Percentiles rank a stretch among this genome's conserved stretches.
phyloP scores from a whole-genome alignment of 805 yeast species.

The Pachysolen tannophilus region DNA sequence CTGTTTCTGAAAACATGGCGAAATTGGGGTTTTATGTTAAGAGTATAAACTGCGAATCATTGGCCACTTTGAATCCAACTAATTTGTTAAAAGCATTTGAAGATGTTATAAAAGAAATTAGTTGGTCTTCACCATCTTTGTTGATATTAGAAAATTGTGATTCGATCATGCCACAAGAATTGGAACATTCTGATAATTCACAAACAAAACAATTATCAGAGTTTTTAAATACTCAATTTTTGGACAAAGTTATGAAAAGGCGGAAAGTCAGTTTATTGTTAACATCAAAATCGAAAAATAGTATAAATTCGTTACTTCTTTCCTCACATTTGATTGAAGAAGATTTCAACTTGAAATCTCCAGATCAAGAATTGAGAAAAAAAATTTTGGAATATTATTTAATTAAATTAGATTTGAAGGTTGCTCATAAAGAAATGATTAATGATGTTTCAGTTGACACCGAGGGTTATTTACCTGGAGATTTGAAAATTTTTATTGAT shows the following conservation, averaged over 20 bases:
- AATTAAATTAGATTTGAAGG: slow-evolving; percentile 16
- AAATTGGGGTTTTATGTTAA: slow-evolving; percentile 38
- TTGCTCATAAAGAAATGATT: slow-evolving; percentile 31
- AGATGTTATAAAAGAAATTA: slow-evolving; percentile 34
- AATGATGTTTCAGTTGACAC: slow-evolving; percentile 59
- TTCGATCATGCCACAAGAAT: slow-evolving; percentile 58
- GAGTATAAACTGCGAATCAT: slow-evolving; percentile 43
- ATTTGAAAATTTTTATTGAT: slow-evolving; percentile 63
- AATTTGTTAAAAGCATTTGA: slow-evolving; percentile 34
- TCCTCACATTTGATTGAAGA: slow-evolving; percentile 68
- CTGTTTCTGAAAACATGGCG: slow-evolving; percentile 29
- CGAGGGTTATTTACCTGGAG: slow-evolving; percentile 87
- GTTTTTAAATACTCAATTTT: slow-evolving; percentile 37
- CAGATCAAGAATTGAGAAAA: slow-evolving; percentile 55
- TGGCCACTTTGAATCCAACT: slow-evolving; percentile 50
- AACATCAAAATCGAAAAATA: slow-evolving; percentile 56
- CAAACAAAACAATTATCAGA: slow-evolving; percentile 61
- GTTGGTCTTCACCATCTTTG: slow-evolving; percentile 73
- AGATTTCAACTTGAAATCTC: slow-evolving; percentile 52
- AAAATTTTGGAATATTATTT: slow-evolving; percentile 28
- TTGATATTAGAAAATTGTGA: slow-evolving; percentile 76
- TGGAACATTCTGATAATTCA: slow-evolving; percentile 46
- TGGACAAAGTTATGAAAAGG: slow-evolving; percentile 30
- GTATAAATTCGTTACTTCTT: slow-evolving; percentile 51
- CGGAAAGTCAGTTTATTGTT: slow-evolving; percentile 51